Base-by-base conservation (phyloP, 805 yeast genomes). In the Candida namnaoensis region DNA sequence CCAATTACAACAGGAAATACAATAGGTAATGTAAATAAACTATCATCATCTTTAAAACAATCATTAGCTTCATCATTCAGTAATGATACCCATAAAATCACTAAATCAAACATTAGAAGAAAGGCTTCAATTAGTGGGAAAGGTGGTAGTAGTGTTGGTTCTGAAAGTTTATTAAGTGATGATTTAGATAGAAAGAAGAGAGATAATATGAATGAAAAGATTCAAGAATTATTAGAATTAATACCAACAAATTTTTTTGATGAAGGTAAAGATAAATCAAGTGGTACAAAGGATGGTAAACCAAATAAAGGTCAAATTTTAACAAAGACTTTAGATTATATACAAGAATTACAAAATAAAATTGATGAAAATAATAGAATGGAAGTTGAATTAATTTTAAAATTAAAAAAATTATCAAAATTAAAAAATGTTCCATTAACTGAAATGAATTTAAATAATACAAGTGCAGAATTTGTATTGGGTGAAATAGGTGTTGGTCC, bases 401-500 rank as follows among this genome's bases (percentile, higher is more conserved):
- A 71, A 47, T 61, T 84, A 48, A 75, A 78, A 54, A 72, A 68
- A 32, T 59, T 82, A 44, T 72, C 78, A 47, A 66, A 65, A 37
- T 53, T 63, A 14, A 66, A 68, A 26, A 67, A 68, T 47, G 56
- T 67, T 30, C 69, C 69, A 12, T 57, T 69, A 25, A 56, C 66
- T 46, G 67, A 64, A 42, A 48, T 66, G 43, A 63, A 74, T 55
- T 60, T 78, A 50, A 58, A 74, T 54, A 65, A 80, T 49, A 86
- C 95, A 2, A 80, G 88, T 56, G 96, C 95, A 0, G 95, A 86
- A 54, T 61, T 71, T 25, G 87, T 85, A 2, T 64, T 87, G 43
- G 80, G 88, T 0, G 75, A 76, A 50, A 82, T 85, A 38, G 95
- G 96, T 1, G 93, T 85, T 7, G 95, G 95, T 3, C 90, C 91